A percentile compares a stretch with the other conserved stretches of the same genome.
These are phyloP conservation scores for Candida sithepensis DNA, from an alignment of 805 yeast species.

Conservation along the genomic window DNA sequence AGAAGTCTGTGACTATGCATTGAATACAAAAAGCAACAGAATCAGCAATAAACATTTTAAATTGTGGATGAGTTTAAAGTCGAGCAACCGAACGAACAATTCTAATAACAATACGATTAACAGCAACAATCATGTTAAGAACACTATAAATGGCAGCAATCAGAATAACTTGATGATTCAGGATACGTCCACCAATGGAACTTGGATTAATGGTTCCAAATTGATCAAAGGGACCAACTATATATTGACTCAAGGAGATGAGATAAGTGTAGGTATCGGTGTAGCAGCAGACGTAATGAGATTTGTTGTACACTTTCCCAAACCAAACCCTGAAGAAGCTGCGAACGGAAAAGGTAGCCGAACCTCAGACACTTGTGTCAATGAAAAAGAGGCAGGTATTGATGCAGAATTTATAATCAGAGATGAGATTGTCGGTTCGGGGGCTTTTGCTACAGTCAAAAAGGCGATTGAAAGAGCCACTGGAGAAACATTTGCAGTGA, in stretches of 20 bases:
- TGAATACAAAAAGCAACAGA: constrained; percentile 58
- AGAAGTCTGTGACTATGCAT: constrained; percentile 54
- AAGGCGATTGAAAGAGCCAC: constrained; percentile 83
- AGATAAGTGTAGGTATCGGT: constrained; percentile 85
- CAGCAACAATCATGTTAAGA: constrained; percentile 4
- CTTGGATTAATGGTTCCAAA: constrained; percentile 72
- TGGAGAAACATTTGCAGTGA: constrained; percentile 86
- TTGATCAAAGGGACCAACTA: constrained; percentile 76
- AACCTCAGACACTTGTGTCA: background rate
- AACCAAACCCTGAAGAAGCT: constrained; percentile 29
- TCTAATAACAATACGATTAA: constrained; percentile 3
- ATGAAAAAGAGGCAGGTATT: constrained; percentile 24
- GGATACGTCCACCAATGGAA: constrained; percentile 90
- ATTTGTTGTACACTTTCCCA: constrained; percentile 49
- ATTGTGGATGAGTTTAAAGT: constrained; percentile 61
- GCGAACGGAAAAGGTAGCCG: constrained; percentile 5
- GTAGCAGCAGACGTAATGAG: constrained; percentile 63
- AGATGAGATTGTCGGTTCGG: constrained; percentile 89
- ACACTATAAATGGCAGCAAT: background rate
- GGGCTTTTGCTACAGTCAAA: constrained; percentile 97
- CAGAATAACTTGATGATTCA: constrained; percentile 44
- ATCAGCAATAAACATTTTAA: constrained; percentile 70
- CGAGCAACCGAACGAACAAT: constrained; percentile 35
- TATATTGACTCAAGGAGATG: constrained; percentile 88
- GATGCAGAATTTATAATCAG: constrained; percentile 61